phyloP scores from a whole-genome alignment of 1,284 basidiomycete genomes.

The Austroboletus novae-zelandiae region DNA sequence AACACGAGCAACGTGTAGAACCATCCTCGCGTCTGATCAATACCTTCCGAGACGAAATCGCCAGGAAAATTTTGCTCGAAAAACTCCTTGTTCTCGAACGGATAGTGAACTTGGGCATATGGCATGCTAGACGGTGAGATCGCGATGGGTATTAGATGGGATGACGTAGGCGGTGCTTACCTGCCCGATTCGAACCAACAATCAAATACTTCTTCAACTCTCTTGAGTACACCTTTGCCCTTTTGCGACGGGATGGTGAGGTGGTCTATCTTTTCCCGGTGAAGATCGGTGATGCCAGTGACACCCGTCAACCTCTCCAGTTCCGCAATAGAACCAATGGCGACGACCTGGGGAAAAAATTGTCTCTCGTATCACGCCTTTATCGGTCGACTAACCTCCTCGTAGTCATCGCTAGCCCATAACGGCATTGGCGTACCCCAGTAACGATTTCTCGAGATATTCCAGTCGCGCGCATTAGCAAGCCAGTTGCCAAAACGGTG shows the following conservation, averaged over 20 bases:
- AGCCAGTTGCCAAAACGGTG: constrained; percentile 97
- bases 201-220: constrained; percentile 97
- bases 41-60: constrained; percentile 98
- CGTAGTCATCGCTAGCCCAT: constrained; percentile 92
- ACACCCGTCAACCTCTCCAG: constrained; percentile 87
- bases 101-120: constrained; percentile 96
- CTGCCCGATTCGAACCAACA: constrained; percentile 99
- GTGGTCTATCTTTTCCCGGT: constrained; percentile 93
- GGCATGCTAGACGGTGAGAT: constrained; percentile 78
- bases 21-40: constrained; percentile 96
- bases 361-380: background rate
- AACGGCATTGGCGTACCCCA: constrained; percentile 99
- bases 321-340: constrained; percentile 86
- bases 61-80: constrained; percentile 89
- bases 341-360: constrained; percentile 62
- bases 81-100: constrained; percentile 93
- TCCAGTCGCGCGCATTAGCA: constrained; percentile 98
- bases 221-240: constrained; percentile 86
- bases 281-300: constrained; percentile 87
- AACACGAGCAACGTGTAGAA: constrained; percentile 98
- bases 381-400: constrained; percentile 56
- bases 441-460: constrained; percentile 97
- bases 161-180: constrained; percentile 39
- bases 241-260: constrained; percentile 93
- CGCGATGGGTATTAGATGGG: background rate